These are phyloP conservation scores for Leishmania aethiopica DNA, from an alignment of 208 protist species.

Conservation along the genomic window DNA sequence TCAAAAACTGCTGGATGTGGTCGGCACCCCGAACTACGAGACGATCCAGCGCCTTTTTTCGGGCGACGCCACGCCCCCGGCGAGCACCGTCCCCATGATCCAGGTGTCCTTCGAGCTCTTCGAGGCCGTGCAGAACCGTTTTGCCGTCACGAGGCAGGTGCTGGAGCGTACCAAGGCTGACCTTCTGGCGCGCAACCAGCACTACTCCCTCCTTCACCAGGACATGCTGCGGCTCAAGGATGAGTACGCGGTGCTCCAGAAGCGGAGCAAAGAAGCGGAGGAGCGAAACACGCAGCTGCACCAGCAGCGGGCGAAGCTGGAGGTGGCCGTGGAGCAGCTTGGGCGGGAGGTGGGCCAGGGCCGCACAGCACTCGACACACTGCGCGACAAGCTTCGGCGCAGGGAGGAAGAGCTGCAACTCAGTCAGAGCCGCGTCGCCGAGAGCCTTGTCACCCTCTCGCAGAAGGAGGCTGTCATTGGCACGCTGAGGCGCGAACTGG, in stretches of 20 bases:
- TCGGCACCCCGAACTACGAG: slow-evolving; percentile 67
- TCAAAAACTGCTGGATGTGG: slow-evolving; percentile 62
- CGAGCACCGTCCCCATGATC: slow-evolving; percentile 66
- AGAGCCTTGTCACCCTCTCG: slow-evolving; percentile 72
- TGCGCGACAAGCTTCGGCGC: slow-evolving; percentile 58
- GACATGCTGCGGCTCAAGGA: slow-evolving; percentile 54
- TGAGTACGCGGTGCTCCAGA: slow-evolving; percentile 52
- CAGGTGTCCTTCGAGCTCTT: slow-evolving; percentile 89
- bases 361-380: slow-evolving; percentile 49
- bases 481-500: slow-evolving; percentile 71
- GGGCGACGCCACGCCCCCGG: slow-evolving; percentile 44
- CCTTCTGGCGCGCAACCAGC: slow-evolving; percentile 67
- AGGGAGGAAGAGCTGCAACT: slow-evolving; percentile 73
- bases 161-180: slow-evolving; percentile 76
- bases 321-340: slow-evolving; percentile 76
- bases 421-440: slow-evolving; percentile 69
- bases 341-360: slow-evolving; percentile 55
- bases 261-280: slow-evolving; percentile 60
- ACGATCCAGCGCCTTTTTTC: slow-evolving; percentile 64
- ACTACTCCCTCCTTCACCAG: slow-evolving; percentile 55
- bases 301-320: slow-evolving; percentile 68
- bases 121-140: slow-evolving; percentile 82
- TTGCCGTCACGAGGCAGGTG: slow-evolving; percentile 67
- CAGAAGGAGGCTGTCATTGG: slow-evolving; percentile 79
- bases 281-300: slow-evolving; percentile 68